Percentiles rank a stretch among this genome's conserved stretches.
Conservation (phyloP, 192 early-diverging fungal species). For the Coemansia sp. region DNA sequence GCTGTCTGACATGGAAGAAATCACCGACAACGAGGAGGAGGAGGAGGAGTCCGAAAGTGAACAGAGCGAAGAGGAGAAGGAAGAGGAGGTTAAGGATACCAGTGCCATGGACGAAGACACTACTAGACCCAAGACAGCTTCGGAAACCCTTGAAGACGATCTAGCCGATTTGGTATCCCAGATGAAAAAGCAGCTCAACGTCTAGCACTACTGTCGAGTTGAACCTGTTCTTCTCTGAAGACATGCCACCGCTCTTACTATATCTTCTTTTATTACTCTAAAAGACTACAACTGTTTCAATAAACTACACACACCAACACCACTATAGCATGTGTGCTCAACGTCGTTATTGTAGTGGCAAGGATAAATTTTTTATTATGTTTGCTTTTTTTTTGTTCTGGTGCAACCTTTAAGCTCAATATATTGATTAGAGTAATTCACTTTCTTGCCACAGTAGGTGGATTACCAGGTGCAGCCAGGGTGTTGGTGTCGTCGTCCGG, state of each 20-base stretch:
- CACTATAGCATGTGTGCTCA: background rate
- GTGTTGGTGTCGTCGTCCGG: no score
- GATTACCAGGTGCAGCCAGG: no score
- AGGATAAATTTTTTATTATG: no score
- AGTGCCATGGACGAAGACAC: conserved; percentile 15
- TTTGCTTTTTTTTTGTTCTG: no score
- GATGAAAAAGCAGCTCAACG: conserved; percentile 53
- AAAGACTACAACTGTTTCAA: background rate
- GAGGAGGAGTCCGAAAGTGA: conserved; percentile 65
- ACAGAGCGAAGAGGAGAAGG: conserved; percentile 51
- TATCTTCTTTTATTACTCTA: background rate
- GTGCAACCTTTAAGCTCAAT: no score
- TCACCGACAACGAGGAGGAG: conserved; percentile 66
- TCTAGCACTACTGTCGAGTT: conserved; percentile 11
- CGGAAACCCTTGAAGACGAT: conserved; percentile 33
- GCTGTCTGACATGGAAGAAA: conserved; percentile 94
- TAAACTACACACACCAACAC: background rate
- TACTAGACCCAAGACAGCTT: conserved; percentile 34
- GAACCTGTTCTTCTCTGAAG: background rate
- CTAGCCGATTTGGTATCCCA: conserved; percentile 51
- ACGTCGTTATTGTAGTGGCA: background rate
- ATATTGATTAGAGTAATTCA: no score
- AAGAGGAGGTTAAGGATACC: conserved; percentile 10
- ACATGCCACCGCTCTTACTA: background rate
- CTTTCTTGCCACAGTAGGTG: no score